These are phyloP conservation scores for Colletotrichum lentis DNA, from an alignment of 2,329 filamentous ascomycete genomes.

Conservation along the genomic window DNA sequence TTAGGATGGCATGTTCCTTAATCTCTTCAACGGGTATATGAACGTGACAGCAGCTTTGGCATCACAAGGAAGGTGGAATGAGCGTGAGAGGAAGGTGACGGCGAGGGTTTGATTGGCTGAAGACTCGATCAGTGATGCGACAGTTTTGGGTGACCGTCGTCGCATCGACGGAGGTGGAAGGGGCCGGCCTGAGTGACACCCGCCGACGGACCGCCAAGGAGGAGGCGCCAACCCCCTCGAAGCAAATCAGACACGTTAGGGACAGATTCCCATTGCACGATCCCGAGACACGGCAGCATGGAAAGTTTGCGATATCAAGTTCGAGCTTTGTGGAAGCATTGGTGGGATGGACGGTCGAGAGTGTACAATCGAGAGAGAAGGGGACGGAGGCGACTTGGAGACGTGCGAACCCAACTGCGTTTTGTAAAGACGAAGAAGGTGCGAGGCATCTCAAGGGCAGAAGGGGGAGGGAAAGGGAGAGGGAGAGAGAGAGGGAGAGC, in stretches of 20 bases:
- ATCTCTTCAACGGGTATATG: too few relatives aligned
- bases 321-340: conserved; percentile 11
- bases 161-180: conserved; percentile 4
- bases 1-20: conserved; percentile 24
- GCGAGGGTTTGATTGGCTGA: neutral
- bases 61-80: neutral
- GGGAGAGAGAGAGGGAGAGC: too few relatives aligned
- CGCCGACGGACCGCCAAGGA: conserved; percentile 26
- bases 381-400: neutral
- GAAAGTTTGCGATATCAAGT: conserved; percentile 29
- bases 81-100: neutral
- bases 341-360: neutral
- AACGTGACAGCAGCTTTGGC: neutral
- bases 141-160: neutral
- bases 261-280: conserved; percentile 42
- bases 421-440: neutral
- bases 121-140: conserved; percentile 1
- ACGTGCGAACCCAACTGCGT: neutral
- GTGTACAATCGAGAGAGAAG: neutral
- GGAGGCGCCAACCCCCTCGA: conserved; percentile 7
- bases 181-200: conserved; percentile 23
- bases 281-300: conserved; percentile 38
- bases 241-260: conserved; percentile 36
- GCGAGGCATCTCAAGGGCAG: neutral
- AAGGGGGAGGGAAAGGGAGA: too few relatives aligned